Base-by-base conservation (phyloP, 2,329 filamentous ascomycete genomes). In the Aspergillus brunneoviolaceus region DNA sequence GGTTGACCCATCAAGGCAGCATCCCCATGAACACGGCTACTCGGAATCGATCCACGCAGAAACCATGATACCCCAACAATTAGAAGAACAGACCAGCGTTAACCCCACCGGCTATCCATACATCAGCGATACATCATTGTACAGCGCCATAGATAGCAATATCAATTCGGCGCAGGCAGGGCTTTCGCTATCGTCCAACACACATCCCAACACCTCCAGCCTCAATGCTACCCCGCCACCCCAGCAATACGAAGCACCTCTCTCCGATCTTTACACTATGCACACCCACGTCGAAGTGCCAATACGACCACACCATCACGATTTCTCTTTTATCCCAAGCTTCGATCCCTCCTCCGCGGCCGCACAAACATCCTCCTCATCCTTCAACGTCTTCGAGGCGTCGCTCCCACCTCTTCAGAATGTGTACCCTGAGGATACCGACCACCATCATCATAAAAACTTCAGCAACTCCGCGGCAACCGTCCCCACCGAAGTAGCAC, bases 381-480 rank as follows among this genome's bases (percentile, higher is more conserved):
- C 67, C 53, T 69, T 68, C 48, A 69, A 69, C 50, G 56, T 64
- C 27, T 70, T 69, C 45, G 67, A 70, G 33, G 67, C 68, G 1
- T 67, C 65, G 2, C 49, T 65, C 14, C 63, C 57, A 7, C 61
- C 62, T 2, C 59, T 62, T 1, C 42, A 49, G 27, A 58, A 39
- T 16, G 51, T 47, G 19, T 51, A 48, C 49, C 51, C 35, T 33
- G 47, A 45, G 6, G 16, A 16, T 19, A 45, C 39, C 39, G 16
- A 39, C 47, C 60, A 54, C 54, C 60, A 57, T 66, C 59, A 54
- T 51, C 58, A 57, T 65, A 62, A 51, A 61, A 63, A 51, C 23
- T n/a, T 67, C 61, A 27, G 60, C 21, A 56, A 63, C 45, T 33
- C 49, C 19, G 33, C 31, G 21, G 51, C 19, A 14, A 60, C 60